Base-by-base conservation (phyloP, 1,139 yeast genomes). In the Pichia sp. region DNA sequence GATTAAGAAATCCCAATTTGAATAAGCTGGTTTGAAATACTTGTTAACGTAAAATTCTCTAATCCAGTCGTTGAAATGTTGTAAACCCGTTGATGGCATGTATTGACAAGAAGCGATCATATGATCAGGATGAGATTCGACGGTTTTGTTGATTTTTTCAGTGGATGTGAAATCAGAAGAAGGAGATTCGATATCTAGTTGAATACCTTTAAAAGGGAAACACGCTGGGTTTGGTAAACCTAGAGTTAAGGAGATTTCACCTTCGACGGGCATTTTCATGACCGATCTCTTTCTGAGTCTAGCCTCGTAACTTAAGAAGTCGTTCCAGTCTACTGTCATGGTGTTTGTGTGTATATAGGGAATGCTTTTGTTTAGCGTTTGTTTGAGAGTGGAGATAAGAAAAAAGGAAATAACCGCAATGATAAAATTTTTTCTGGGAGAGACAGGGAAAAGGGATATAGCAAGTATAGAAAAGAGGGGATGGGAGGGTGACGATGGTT, bases 1-100 rank as follows among this genome's bases (percentile, higher is more conserved):
- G 21, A 81, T 56, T n/a, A 76, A 66, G 3, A 73, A 65, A 45
- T 69, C 71, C 88, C 88, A 83, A n/a, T 76, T 74, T 3, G 65
- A 63, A 57, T 75, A 79, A 1, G 62, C 30, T 4, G 66, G 66
- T 32, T 50, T 44, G 36, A 62, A 66, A 34, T 51, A 53, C 18
- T 46, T 41, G 8, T 45, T 50, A 9, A 59, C 48, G 40, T 62
- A 58, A 7, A 12, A 12, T 7, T 48, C 24, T 18, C 41, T 45
- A 30, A 54, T 43, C 61, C 61, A 62, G 10, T 52, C 22, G 22
- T 53, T 56, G 20, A 63, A 55, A 27, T 43, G 50, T 4, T 59
- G 24, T 7, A 61, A 52, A 31, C 67, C 67, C 8, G 53, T 45
- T 10, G 58, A 56, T 1, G 53, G 41, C 38, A 61, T 54, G 41